A percentile compares a stretch with the other conserved stretches of the same genome.
Evolutionary conservation across 805 yeast species (phyloP).

Genomic region (Teunomyces lycoperdinae): DNA sequence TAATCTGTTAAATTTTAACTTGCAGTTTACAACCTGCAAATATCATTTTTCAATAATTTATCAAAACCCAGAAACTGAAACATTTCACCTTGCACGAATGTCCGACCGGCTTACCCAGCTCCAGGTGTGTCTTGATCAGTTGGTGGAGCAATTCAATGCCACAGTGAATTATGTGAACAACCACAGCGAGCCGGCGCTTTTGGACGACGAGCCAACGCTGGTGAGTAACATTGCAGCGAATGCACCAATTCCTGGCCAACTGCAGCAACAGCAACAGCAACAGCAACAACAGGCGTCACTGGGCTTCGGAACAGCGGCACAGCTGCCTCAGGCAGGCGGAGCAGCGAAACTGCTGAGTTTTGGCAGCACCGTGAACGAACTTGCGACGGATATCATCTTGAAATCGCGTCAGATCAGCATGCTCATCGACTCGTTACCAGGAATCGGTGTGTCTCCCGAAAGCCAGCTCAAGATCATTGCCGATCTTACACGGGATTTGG

Average conservation of each 20-base stretch:
- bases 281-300: slow-evolving; percentile 4
- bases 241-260: slow-evolving; percentile 4
- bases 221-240: slow-evolving; percentile 29
- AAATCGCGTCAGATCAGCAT: slow-evolving; percentile 84
- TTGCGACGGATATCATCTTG: slow-evolving; percentile 78
- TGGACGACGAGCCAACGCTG: slow-evolving; percentile 63
- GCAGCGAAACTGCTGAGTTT: slow-evolving; percentile 4
- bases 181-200: slow-evolving; percentile 34
- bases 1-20: not conserved
- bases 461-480: slow-evolving; percentile 68
- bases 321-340: not conserved
- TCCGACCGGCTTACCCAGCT: slow-evolving; percentile 87
- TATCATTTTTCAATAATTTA: too few relatives aligned
- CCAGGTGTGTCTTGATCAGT: slow-evolving; percentile 82
- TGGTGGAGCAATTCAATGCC: slow-evolving; percentile 77
- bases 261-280: slow-evolving; percentile 5
- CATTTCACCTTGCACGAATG: slow-evolving; percentile 35
- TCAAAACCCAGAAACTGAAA: too few relatives aligned
- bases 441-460: slow-evolving; percentile 79
- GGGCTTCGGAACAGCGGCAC: slow-evolving; percentile 2
- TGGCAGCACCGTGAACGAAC: slow-evolving; percentile 60
- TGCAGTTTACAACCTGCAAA: not conserved
- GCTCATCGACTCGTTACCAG: slow-evolving; percentile 86
- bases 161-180: slow-evolving; percentile 65
- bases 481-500: slow-evolving; percentile 59